Evolutionary conservation across 2,329 filamentous ascomycete genomes (phyloP).

Genomic region (Claviceps monticola): DNA sequence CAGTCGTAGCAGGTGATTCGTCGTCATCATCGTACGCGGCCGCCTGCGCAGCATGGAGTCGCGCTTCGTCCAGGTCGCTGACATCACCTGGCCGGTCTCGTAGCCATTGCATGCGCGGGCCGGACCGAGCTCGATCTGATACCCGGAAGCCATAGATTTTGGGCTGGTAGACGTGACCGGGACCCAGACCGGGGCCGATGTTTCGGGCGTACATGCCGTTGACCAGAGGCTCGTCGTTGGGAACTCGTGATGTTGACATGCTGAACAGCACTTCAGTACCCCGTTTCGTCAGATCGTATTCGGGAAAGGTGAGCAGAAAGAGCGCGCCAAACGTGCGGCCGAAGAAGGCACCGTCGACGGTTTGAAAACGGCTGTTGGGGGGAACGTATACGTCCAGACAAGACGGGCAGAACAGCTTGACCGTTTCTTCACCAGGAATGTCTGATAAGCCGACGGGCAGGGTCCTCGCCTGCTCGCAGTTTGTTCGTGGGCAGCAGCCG

Average conservation of each 20-base stretch:
- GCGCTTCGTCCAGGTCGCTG: conserved; percentile 71
- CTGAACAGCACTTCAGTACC: conserved; percentile 43
- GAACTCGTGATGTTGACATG: conserved; percentile 18
- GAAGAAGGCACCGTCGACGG: conserved; percentile 95
- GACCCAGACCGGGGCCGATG: conserved; percentile 74
- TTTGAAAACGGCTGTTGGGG: conserved; percentile 93
- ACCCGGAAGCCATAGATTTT: conserved; percentile 95
- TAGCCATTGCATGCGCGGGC: conserved; percentile 94
- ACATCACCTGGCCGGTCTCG: conserved; percentile 70
- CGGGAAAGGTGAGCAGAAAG: conserved; percentile 97
- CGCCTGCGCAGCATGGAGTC: conserved; percentile 37
- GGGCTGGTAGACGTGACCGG: conserved; percentile 77
- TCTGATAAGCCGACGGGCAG: conserved; percentile 89
- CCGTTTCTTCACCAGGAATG: conserved; percentile 89
- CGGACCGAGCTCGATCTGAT: conserved; percentile 75
- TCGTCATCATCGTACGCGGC: conserved; percentile 47
- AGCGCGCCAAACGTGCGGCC: conserved; percentile 93
- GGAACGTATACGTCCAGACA: conserved; percentile 96
- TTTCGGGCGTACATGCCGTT: conserved; percentile 83
- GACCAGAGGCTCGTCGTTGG: conserved; percentile 40
- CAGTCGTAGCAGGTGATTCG: conserved; percentile 31
- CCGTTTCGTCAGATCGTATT: conserved; percentile 73
- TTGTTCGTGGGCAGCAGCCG: conserved; percentile 83
- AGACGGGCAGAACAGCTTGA: conserved; percentile 95
- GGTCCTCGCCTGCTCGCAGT: conserved; percentile 81